Base-by-base conservation (phyloP, 345 rosid genomes). In the Eutrema yunnanense region DNA sequence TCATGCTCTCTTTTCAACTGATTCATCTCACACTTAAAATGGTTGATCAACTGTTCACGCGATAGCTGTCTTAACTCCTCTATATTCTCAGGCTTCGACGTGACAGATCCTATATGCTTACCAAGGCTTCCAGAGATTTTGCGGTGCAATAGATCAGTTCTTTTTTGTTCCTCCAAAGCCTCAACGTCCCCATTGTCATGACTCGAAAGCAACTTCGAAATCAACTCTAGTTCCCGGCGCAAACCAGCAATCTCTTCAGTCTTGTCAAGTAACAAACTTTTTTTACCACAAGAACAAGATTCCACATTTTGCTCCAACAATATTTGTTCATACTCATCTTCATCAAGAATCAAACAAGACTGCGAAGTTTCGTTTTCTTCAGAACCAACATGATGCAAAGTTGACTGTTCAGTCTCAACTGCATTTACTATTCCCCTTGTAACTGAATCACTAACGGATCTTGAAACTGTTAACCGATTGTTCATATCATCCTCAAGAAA, bases 1-100 rank as follows among this genome's bases (percentile, higher is more conserved):
- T 88, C 96, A 57, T 86, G 84, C 62, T 82, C 60, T 77, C 91
- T 87, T 83, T 88, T 92, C 92, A 90, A 84, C 82, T 83, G 80
- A 53, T 55, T 80, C 89, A 92, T 87, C 84, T 90, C 93, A 34
- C 22, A 16, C 78, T 81, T 84, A 59, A 82, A 80, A 82, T 84
- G 73, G 29, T 3, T 43, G 44, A 85, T 71, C 62, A 92, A 59
- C 14, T 81, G 76, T 4, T 84, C 90, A 26, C 43, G 80, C 27
- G 60, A 2, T 78, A 87, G 52, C 76, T 73, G 71, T 37, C 42
- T 74, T 26, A 90, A 57, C 49, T 73, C 79, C 55, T 87, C 96
- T 76, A 75, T 61, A 63, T 76, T 83, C 73, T 84, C 87, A 54
- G 89, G 83, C 78, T 43, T 75, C 29, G 56, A 51, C 13, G 79